phyloP scores from a whole-genome alignment of 352 stramenopile genomes.

The Pythium graminicola region DNA sequence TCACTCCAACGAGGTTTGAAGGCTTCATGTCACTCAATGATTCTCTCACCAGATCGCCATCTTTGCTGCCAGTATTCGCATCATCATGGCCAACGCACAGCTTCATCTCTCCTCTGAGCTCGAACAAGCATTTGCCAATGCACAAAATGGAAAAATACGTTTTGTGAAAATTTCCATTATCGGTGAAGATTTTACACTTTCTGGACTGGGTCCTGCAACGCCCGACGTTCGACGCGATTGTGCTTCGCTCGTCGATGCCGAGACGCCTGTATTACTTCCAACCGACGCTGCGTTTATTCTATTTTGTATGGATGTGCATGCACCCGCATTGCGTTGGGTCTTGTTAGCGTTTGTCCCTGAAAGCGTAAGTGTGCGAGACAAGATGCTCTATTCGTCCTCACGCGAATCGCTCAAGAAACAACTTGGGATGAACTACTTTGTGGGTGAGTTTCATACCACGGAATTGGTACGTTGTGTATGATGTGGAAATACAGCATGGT shows the following conservation, averaged over 20 bases:
- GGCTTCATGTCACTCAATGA: not conserved
- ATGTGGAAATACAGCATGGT: not conserved
- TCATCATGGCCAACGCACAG: constrained; percentile 54
- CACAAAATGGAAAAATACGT: constrained; percentile 59
- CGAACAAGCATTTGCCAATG: constrained; percentile 60
- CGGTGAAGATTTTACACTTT: constrained; percentile 55
- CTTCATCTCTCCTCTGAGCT: constrained; percentile 55
- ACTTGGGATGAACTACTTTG: constrained; percentile 87
- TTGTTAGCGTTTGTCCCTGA: constrained; percentile 78
- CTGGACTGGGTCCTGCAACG: constrained; percentile 32
- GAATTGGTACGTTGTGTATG: constrained; percentile 35
- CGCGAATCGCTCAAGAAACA: constrained; percentile 88
- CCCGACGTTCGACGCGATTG: constrained; percentile 41
- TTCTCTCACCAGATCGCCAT: not conserved
- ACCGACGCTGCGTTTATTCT: constrained; percentile 66
- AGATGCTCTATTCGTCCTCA: constrained; percentile 90
- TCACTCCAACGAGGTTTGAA: constrained; percentile 14
- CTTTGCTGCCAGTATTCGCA: not conserved
- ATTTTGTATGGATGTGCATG: constrained; percentile 68
- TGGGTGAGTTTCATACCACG: constrained; percentile 85
- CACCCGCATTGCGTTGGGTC: constrained; percentile 67
- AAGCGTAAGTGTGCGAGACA: constrained; percentile 70
- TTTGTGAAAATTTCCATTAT: constrained; percentile 65
- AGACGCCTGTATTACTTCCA: constrained; percentile 23
- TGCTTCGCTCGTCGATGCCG: constrained; percentile 11